Conservation (phyloP, 2,329 filamentous ascomycete species). For the Aspergillus tamarii region DNA sequence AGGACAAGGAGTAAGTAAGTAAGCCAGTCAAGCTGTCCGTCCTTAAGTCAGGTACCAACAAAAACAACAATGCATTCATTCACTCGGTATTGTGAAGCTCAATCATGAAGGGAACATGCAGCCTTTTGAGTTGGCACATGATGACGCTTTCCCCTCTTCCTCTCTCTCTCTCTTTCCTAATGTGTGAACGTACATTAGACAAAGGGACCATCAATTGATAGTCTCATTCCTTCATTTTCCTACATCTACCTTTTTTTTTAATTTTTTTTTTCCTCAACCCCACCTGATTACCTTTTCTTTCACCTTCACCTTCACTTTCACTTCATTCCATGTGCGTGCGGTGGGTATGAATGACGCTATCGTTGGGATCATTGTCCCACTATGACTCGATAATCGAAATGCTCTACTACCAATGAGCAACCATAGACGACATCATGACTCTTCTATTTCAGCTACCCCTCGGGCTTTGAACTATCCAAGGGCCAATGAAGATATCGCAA, state of each 20-base stretch:
- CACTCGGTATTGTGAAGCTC: neutral
- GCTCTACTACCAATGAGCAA: slow-evolving; percentile 24
- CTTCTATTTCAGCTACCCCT: slow-evolving; percentile 18
- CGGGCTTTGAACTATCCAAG: slow-evolving; percentile 18
- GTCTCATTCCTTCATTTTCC: no score
- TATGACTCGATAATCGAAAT: slow-evolving; percentile 9
- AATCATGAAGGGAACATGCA: slow-evolving; percentile 8
- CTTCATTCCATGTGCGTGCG: neutral
- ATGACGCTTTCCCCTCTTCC: slow-evolving; percentile 7
- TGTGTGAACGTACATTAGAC: slow-evolving; percentile 22
- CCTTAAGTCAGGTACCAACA: no score
- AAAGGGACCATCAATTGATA: slow-evolving; percentile 11
- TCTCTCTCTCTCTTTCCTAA: slow-evolving; percentile 15
- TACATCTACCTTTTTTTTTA: no score
- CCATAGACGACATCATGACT: slow-evolving; percentile 14
- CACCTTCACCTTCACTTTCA: neutral
- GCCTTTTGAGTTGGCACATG: slow-evolving; percentile 24
- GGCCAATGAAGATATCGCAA: slow-evolving; percentile 19
- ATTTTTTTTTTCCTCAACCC: no score
- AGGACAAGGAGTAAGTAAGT: no score
- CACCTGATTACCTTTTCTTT: neutral
- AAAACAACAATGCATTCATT: neutral
- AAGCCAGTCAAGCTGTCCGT: no score
- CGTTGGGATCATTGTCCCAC: slow-evolving; percentile 12
- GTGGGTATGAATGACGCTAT: slow-evolving; percentile 12